phyloP scores from a whole-genome alignment of 176 grass and related monocot species.

The Triticum monococcum region DNA sequence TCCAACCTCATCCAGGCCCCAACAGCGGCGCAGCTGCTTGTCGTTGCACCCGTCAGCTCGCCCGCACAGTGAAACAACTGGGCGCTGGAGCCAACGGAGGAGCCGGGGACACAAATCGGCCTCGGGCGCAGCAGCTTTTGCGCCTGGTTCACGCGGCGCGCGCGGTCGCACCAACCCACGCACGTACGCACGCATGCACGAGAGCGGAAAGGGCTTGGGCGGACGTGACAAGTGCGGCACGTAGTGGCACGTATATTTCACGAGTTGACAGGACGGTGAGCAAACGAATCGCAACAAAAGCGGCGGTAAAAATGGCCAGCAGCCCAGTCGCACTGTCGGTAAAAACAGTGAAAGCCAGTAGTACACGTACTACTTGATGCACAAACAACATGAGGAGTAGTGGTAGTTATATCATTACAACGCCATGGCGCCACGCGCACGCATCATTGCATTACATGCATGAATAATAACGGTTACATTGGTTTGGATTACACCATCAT shows the following conservation, averaged over 20 bases:
- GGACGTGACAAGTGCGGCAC: no score
- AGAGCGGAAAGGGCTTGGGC: no score
- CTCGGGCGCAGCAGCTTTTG: not conserved
- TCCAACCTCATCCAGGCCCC: not conserved
- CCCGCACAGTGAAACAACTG: not conserved
- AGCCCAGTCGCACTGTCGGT: not conserved
- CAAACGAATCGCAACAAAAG: slow-evolving; percentile 35
- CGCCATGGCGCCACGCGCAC: slow-evolving; percentile 19
- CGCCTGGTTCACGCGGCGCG: not conserved
- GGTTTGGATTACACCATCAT: not conserved
- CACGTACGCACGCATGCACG: not conserved
- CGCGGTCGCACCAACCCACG: not conserved
- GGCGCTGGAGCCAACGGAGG: not conserved
- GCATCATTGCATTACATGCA: slow-evolving; percentile 33
- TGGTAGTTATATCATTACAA: slow-evolving; percentile 25
- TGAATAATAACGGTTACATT: not conserved
- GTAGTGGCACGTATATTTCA: not conserved
- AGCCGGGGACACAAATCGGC: slow-evolving; percentile 2
- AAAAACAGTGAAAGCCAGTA: not conserved
- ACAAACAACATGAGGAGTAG: not conserved
- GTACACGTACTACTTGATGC: not conserved
- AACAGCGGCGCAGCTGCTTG: not conserved
- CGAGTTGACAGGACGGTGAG: slow-evolving; percentile 9
- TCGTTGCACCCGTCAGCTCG: slow-evolving; percentile 4
- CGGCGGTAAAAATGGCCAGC: not conserved